Conservation (phyloP, 1,284 basidiomycete species). For the Coniophora puteana region DNA sequence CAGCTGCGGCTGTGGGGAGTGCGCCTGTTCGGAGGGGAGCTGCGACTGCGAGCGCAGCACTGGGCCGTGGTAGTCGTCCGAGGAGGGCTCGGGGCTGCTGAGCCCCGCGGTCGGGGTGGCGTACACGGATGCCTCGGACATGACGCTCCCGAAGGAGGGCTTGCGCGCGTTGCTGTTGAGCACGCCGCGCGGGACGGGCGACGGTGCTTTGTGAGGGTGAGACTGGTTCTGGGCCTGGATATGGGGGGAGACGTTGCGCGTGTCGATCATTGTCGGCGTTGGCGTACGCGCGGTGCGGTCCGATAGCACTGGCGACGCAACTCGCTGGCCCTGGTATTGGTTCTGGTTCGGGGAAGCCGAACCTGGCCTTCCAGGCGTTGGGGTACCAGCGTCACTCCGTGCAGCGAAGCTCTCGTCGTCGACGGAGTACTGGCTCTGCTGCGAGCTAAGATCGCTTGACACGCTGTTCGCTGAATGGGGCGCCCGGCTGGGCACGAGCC, state of each 20-base stretch:
- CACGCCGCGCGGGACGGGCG: too few relatives aligned
- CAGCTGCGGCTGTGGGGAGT: constrained; percentile 23
- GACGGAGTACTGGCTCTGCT: constrained; percentile 58
- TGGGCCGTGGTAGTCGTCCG: too few relatives aligned
- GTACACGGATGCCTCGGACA: constrained; percentile 58
- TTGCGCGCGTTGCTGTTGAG: constrained; percentile 53
- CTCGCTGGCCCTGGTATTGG: constrained; percentile 18
- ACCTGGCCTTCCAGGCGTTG: constrained; percentile 31
- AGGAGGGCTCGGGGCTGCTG: constrained; percentile 21
- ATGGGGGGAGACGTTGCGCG: constrained; percentile 35
- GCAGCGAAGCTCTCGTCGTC: constrained; percentile 28
- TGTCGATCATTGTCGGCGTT: constrained; percentile 25
- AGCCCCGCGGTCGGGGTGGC: constrained; percentile 42
- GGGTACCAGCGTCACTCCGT: constrained; percentile 22
- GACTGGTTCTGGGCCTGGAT: constrained; percentile 24
- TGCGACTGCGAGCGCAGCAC: constrained; percentile 28
- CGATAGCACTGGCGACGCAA: constrained; percentile 19
- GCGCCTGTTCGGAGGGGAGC: constrained; percentile 24
- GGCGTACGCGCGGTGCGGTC: constrained; percentile 25
- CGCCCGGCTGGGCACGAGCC: constrained; percentile 22
- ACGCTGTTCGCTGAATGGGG: constrained; percentile 10
- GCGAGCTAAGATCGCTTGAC: constrained; percentile 31
- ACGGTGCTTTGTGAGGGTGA: constrained; percentile 21
- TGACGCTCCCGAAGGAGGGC: constrained; percentile 60
- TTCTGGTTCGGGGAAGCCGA: too few relatives aligned